phyloP scores from a whole-genome alignment of 78 protist genomes.

The Dictyostelium intermedium region DNA sequence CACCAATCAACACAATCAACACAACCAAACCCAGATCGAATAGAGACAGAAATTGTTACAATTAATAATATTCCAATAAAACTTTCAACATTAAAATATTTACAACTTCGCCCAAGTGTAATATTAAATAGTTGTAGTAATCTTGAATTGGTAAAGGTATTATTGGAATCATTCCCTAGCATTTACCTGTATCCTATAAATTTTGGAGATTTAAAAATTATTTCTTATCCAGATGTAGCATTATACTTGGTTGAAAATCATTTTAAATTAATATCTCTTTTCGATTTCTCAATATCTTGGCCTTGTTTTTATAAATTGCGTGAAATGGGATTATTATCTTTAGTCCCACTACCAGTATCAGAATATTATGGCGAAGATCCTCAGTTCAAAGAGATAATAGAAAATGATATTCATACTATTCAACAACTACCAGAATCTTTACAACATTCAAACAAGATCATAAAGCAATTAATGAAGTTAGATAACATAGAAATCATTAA shows the following conservation, averaged over 20 bases:
- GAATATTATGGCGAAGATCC: background rate
- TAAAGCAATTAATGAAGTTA: background rate
- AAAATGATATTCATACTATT: background rate
- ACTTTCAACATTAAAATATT: background rate
- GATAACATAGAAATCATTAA: no score
- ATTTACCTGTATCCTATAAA: background rate
- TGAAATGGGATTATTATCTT: background rate
- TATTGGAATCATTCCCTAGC: background rate
- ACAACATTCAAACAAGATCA: no score
- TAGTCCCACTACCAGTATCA: background rate
- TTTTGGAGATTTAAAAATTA: background rate
- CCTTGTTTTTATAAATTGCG: background rate
- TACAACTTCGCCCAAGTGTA: background rate
- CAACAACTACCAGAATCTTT: background rate
- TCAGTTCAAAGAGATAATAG: background rate
- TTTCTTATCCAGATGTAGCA: background rate
- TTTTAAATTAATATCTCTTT: no score
- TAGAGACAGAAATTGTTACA: background rate
- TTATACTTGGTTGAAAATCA: background rate
- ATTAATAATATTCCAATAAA: background rate
- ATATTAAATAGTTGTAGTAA: background rate
- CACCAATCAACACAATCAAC: background rate
- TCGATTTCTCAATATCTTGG: background rate
- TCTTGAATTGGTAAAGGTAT: background rate
- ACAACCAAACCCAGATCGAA: background rate